Percentiles rank a stretch among this genome's conserved stretches.
Conservation (phyloP, 768 basidiomycete genomes). For the Tulasnella calospora region DNA sequence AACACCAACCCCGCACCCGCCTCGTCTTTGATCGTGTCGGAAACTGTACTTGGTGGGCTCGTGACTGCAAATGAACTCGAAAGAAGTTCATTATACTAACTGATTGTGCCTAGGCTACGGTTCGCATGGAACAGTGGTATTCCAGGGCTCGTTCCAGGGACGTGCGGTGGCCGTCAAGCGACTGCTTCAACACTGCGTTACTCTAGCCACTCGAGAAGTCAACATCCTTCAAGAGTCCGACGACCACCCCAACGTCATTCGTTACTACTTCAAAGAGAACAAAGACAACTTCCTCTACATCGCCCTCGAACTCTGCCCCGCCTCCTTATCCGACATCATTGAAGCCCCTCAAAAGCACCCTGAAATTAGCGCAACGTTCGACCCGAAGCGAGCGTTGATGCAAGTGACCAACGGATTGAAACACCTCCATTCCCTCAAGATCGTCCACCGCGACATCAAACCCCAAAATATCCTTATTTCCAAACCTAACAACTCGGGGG, state of each 20-base stretch:
- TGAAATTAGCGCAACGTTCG: conserved; percentile 73
- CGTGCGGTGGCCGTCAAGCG: conserved; percentile 98
- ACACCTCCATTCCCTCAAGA: conserved; percentile 58
- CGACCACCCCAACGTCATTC: conserved; percentile 97
- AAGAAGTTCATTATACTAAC: neutral
- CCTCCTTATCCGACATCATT: conserved; percentile 80
- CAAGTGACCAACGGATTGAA: conserved; percentile 85
- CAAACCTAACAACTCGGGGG: conserved; percentile 33
- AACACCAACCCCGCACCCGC: conserved; percentile 12
- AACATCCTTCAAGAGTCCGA: conserved; percentile 92
- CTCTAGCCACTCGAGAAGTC: conserved; percentile 89
- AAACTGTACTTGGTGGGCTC: conserved; percentile 68
- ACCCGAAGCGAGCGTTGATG: conserved; percentile 78
- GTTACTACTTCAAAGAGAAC: conserved; percentile 95
- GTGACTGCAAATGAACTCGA: conserved; percentile 30
- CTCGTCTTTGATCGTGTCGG: conserved; percentile 64
- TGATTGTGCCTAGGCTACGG: conserved; percentile 64
- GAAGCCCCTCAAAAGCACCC: conserved; percentile 71
- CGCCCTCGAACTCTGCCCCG: conserved; percentile 90
- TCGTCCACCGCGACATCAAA: conserved; percentile 68
- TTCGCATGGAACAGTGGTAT: conserved; percentile 95
- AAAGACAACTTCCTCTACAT: conserved; percentile 95
- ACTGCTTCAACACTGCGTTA: conserved; percentile 90
- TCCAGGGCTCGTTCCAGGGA: conserved; percentile 89
- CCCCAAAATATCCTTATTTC: conserved; percentile 96